Evolutionary conservation across 2,329 filamentous ascomycete species (phyloP).

Genomic region (Clarireedia hainanense): DNA sequence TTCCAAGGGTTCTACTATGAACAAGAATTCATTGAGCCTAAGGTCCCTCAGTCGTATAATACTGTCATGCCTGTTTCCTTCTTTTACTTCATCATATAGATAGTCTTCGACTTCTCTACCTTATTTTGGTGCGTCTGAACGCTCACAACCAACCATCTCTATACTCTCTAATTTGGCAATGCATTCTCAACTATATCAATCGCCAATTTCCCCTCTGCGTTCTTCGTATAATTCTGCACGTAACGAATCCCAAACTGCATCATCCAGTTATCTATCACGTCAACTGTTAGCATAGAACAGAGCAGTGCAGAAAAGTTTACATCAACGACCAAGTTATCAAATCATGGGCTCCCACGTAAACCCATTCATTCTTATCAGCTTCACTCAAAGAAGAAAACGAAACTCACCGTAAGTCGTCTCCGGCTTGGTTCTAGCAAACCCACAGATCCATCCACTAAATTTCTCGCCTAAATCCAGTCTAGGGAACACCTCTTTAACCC

Average conservation of each 20-base stretch:
- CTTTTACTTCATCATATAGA: no score
- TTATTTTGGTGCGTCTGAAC: no score
- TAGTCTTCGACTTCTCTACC: no score
- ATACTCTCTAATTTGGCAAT: conserved; percentile 3
- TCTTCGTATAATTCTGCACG: conserved; percentile 6
- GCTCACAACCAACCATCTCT: no score
- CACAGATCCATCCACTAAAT: conserved; percentile 4
- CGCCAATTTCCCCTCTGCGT: conserved; percentile 3
- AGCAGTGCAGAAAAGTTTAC: no score
- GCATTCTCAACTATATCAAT: conserved; percentile 1
- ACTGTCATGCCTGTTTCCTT: no score
- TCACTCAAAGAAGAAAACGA: neutral
- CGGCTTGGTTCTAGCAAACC: conserved; percentile 8
- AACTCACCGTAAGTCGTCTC: conserved; percentile 8
- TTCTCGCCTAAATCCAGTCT: conserved; percentile 26
- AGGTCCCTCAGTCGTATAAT: no score
- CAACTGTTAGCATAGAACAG: neutral
- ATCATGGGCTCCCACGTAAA: no score
- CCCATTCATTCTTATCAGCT: no score
- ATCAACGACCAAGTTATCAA: neutral
- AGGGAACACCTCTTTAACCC: conserved; percentile 28
- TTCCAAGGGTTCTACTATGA: no score
- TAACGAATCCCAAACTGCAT: conserved; percentile 8
- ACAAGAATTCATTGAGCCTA: no score
- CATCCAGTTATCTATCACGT: conserved; percentile 8